Evolutionary conservation across 192 early-diverging fungal species (phyloP), one percentile per base, ranked within the genome.

Genomic region (Haplosporangium gracile): DNA sequence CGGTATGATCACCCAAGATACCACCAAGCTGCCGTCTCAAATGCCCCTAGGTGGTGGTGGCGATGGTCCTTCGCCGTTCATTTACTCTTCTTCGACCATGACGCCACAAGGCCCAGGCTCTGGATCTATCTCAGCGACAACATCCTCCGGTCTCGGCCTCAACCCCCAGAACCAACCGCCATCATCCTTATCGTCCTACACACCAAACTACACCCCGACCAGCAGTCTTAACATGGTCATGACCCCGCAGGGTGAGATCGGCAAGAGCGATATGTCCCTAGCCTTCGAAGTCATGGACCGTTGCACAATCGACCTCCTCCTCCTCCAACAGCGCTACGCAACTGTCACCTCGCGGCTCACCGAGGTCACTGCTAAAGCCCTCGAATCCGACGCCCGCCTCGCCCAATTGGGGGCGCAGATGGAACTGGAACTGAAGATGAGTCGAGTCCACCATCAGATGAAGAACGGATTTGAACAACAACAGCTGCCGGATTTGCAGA

Each of bases 221-320:
- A 81, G 77, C 29, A 79, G 84, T 10, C 76, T 86, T 6, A 86
- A 86, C 53, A 73, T 81, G 42, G 79, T 86, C 6, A 32, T 79
- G 6, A 78, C 74, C 9, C 43, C 75, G 2, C 79, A 77, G 4
- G 83, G 83, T 8, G 84, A 81, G 24, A 29, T 81, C 49, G 79
- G 79, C n/a, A 70, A 72, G 76, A 86, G 84, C 34, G 84, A 86
- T 38, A 86, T 86, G 84, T 77, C 79, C 0, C 72, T 86, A 63
- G 84, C 84, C 11, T 86, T 77, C 49, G 84, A 86, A 74, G 34
- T 81, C 20, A 86, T 86, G 60, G 84, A 86, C 51, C 69, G 84
- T 15, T 86, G 84, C 76, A 78, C 75, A 2, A n/a, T 79, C 15
- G 84, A 86, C 68, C 84, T 86, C 26, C 68, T 70, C 15, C 68